phyloP scores from a whole-genome alignment of 306 rosid species.

The Macrotyloma uniflorum region DNA sequence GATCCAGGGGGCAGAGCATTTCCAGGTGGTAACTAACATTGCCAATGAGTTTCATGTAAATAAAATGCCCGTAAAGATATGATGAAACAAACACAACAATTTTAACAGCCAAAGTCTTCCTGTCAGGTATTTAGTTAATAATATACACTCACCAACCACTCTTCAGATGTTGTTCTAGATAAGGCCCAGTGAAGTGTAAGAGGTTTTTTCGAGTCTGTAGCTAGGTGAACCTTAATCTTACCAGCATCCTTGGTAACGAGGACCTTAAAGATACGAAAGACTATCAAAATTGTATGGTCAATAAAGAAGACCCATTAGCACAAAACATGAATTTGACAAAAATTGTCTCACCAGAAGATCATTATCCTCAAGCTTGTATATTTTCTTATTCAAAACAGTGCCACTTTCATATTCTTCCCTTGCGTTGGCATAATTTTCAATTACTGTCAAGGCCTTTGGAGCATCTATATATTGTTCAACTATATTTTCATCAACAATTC shows the following conservation, averaged over 20 bases:
- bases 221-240: conserved; percentile 77
- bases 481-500: conserved; percentile 47
- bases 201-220: conserved; percentile 73
- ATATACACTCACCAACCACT: conserved; percentile 83
- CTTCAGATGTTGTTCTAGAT: conserved; percentile 68
- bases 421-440: conserved; percentile 60
- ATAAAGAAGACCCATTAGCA: not conserved
- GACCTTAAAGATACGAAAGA: conserved; percentile 57
- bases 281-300: conserved; percentile 32
- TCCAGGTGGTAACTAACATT: conserved; percentile 81
- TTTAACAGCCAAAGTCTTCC: conserved; percentile 32
- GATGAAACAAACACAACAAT: conserved; percentile 18
- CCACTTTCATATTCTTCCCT: conserved; percentile 73
- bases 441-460: conserved; percentile 64
- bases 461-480: conserved; percentile 44
- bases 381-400: conserved; percentile 57
- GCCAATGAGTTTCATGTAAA: conserved; percentile 34
- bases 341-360: conserved; percentile 75
- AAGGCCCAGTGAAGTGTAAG: conserved; percentile 90
- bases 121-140: conserved; percentile 36
- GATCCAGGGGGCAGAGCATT: conserved; percentile 74
- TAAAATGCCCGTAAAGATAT: not conserved
- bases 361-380: conserved; percentile 56
- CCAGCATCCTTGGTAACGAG: conserved; percentile 70
- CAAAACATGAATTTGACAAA: conserved; percentile 37